Percentiles rank a stretch among this genome's conserved stretches.
Evolutionary conservation across 164 flowering plant genomes (phyloP).

Genomic region (Hamamelis virginiana): DNA sequence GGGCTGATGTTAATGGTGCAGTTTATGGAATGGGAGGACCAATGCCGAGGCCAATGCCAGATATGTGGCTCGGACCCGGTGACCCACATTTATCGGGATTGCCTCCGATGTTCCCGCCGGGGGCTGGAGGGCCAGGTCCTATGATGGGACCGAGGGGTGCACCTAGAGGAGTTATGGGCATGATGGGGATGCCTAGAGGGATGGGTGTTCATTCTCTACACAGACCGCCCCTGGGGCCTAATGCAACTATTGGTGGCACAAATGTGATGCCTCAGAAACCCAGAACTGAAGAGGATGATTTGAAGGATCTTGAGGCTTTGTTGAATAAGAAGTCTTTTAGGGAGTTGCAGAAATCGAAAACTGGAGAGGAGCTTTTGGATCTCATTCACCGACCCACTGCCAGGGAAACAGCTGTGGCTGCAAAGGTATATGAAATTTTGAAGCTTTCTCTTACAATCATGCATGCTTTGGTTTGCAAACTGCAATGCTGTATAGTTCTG

Average conservation of each 20-base stretch:
- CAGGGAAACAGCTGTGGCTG: slow-evolving; percentile 87
- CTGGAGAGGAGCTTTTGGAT: slow-evolving; percentile 93
- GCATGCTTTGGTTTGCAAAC: neutral
- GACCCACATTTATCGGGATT: slow-evolving; percentile 45
- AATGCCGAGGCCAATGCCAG: slow-evolving; percentile 47
- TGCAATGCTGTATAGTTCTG: no score
- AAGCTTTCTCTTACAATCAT: neutral
- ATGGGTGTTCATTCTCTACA: slow-evolving; percentile 53
- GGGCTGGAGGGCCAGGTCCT: slow-evolving; percentile 29
- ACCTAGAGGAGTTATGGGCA: slow-evolving; percentile 53
- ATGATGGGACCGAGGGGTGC: slow-evolving; percentile 60
- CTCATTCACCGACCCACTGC: slow-evolving; percentile 96
- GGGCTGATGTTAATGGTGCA: slow-evolving; percentile 24
- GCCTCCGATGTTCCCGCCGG: slow-evolving; percentile 55
- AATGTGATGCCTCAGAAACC: slow-evolving; percentile 35
- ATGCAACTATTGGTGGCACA: slow-evolving; percentile 26
- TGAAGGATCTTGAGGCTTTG: slow-evolving; percentile 91
- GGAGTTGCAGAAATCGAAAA: slow-evolving; percentile 87
- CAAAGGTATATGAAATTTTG: slow-evolving; percentile 51
- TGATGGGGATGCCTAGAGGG: slow-evolving; percentile 66
- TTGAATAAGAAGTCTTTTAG: slow-evolving; percentile 81
- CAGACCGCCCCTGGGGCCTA: slow-evolving; percentile 48
- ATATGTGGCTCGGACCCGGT: slow-evolving; percentile 62
- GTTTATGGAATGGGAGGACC: slow-evolving; percentile 42
- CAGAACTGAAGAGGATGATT: slow-evolving; percentile 81